A percentile compares a stretch with the other conserved stretches of the same genome.
Evolutionary conservation across 495 filamentous ascomycete species (phyloP).

Genomic region (Tuber borchii): DNA sequence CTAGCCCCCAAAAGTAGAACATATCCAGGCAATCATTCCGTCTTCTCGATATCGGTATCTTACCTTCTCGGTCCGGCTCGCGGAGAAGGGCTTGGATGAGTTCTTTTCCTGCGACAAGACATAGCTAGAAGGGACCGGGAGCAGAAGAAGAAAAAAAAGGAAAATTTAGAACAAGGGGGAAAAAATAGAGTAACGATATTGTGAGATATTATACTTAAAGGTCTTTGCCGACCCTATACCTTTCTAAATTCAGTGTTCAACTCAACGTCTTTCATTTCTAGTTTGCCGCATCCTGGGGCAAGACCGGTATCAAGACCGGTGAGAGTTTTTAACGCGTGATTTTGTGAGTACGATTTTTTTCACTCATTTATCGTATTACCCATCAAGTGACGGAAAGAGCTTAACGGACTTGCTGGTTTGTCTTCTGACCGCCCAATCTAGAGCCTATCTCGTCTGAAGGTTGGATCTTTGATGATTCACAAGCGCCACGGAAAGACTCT

Average conservation of each 20-base stretch:
- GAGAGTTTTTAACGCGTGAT: background rate
- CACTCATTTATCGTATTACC: background rate
- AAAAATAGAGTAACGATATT: background rate
- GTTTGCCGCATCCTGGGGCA: background rate
- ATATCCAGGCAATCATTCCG: background rate
- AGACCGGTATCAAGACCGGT: constrained; percentile 1
- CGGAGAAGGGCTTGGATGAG: background rate
- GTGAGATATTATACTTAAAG: background rate
- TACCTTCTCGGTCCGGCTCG: background rate
- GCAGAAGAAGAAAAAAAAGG: background rate
- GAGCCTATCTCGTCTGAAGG: background rate
- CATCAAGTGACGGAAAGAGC: background rate
- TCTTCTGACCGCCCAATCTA: background rate
- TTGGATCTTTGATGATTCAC: background rate
- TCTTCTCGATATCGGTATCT: background rate
- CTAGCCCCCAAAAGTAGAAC: background rate
- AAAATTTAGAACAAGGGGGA: background rate
- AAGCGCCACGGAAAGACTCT: background rate
- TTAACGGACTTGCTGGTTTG: background rate
- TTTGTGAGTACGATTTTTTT: constrained; percentile 3
- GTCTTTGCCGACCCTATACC: background rate
- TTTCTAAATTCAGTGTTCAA: background rate
- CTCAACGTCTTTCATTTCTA: background rate
- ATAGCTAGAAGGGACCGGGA: background rate
- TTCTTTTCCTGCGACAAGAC: background rate